These are phyloP conservation scores for Porcisia deanei DNA, from an alignment of 208 protist genomes.

Conservation along the genomic window DNA sequence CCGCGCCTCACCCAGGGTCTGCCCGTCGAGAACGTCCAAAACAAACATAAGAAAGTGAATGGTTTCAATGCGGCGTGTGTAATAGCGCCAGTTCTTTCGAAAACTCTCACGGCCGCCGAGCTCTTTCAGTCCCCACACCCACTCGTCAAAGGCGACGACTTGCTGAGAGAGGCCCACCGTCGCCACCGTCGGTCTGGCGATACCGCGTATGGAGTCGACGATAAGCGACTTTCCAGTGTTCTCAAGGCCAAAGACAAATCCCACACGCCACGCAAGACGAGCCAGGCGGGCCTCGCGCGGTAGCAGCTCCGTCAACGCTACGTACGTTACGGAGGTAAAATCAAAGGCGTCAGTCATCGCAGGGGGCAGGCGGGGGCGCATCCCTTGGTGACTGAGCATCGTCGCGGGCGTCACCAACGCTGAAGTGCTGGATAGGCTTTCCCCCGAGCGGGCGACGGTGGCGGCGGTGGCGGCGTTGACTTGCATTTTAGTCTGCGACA, in stretches of 20 bases:
- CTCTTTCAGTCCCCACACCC: slow-evolving; percentile 81
- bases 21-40: slow-evolving; percentile 59
- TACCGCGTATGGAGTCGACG: slow-evolving; percentile 68
- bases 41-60: slow-evolving; percentile 86
- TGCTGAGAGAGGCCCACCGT: slow-evolving; percentile 78
- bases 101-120: slow-evolving; percentile 87
- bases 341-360: slow-evolving; percentile 36
- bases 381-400: background rate
- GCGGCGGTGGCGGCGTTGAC: background rate
- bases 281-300: slow-evolving; percentile 68
- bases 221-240: slow-evolving; percentile 87
- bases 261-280: slow-evolving; percentile 55
- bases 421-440: background rate
- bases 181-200: slow-evolving; percentile 64
- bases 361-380: slow-evolving; percentile 1
- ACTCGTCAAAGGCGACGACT: slow-evolving; percentile 80
- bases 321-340: slow-evolving; percentile 52
- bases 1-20: slow-evolving; percentile 41
- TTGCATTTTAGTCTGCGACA: slow-evolving; percentile 2
- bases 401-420: background rate
- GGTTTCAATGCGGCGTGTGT: slow-evolving; percentile 54
- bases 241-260: slow-evolving; percentile 75
- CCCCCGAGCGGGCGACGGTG: background rate
- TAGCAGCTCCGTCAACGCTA: slow-evolving; percentile 74
- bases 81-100: slow-evolving; percentile 80